Conservation (phyloP, 805 yeast species). For the Starmerella cellae region DNA sequence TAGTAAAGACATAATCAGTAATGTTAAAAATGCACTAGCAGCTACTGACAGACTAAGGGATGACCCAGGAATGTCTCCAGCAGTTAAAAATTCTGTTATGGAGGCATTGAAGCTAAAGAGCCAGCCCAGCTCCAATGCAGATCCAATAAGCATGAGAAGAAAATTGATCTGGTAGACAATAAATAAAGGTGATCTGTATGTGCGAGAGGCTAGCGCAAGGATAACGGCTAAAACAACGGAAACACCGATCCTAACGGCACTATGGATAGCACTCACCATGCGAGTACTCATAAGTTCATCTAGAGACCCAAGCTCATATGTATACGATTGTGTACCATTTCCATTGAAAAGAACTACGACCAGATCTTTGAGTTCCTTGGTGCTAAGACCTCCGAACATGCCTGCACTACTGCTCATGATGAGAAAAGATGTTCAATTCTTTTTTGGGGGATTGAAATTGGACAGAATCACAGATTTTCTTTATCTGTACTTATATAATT, state of each 20-base stretch:
- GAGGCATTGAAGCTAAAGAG: conserved; percentile 29
- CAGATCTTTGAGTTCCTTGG: background rate
- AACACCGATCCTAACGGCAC: conserved; percentile 47
- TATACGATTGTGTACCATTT: background rate
- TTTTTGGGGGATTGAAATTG: too few relatives aligned
- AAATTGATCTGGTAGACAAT: conserved; percentile 55
- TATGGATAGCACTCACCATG: conserved; percentile 9
- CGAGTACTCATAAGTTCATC: conserved; percentile 5
- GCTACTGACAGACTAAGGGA: conserved; percentile 45
- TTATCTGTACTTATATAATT: too few relatives aligned
- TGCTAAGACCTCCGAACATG: background rate
- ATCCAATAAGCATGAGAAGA: conserved; percentile 42
- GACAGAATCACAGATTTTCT: too few relatives aligned
- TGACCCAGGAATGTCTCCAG: conserved; percentile 31
- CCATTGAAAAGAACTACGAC: conserved; percentile 3
- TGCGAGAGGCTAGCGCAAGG: conserved; percentile 37
- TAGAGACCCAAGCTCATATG: conserved; percentile 1
- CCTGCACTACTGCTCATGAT: too few relatives aligned
- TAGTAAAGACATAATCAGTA: conserved; percentile 51
- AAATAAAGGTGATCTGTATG: conserved; percentile 55
- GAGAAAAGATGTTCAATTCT: too few relatives aligned
- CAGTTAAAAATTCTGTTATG: conserved; percentile 35
- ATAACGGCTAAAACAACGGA: conserved; percentile 35
- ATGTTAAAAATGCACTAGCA: conserved; percentile 44
- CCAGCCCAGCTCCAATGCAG: conserved; percentile 45